Percentiles rank a stretch among this genome's conserved stretches.
Conservation (phyloP, 306 rosid species). For the Delonix regia region DNA sequence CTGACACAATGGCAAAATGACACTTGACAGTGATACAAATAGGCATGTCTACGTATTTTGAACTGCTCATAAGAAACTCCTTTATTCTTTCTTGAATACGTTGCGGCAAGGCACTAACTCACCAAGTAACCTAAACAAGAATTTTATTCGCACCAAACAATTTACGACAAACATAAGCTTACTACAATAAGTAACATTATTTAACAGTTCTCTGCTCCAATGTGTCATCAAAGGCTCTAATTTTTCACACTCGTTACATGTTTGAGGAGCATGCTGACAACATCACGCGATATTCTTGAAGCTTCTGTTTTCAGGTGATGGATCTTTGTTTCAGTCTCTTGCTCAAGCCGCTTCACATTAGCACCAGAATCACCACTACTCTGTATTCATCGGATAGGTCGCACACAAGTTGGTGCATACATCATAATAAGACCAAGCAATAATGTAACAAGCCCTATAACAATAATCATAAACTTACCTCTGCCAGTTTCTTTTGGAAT, state of each 20-base stretch:
- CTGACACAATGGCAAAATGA: neutral
- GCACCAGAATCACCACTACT: constrained; percentile 98
- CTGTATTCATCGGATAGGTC: constrained; percentile 44
- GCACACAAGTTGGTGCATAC: constrained; percentile 7
- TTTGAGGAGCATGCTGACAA: constrained; percentile 79
- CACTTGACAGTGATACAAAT: constrained; percentile 23
- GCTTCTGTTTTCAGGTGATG: constrained; percentile 63
- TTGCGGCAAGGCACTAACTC: constrained; percentile 32
- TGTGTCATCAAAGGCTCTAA: constrained; percentile 43
- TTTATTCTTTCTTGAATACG: neutral
- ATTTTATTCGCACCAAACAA: constrained; percentile 38
- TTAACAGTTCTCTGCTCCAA: constrained; percentile 28
- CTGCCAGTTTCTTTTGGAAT: constrained; percentile 80
- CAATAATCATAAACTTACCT: constrained; percentile 47
- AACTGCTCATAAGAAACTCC: constrained; percentile 28
- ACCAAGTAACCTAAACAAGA: constrained; percentile 31
- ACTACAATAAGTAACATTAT: constrained; percentile 34
- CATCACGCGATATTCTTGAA: constrained; percentile 70
- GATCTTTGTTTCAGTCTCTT: constrained; percentile 76
- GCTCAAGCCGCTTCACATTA: constrained; percentile 89
- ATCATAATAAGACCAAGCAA: neutral
- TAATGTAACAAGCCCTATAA: neutral
- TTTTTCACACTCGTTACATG: constrained; percentile 76
- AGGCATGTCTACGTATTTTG: constrained; percentile 13
- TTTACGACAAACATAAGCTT: constrained; percentile 36